A percentile compares a stretch with the other conserved stretches of the same genome.
Conservation (phyloP, 1,284 basidiomycete species). For the Austroboletus niveus region DNA sequence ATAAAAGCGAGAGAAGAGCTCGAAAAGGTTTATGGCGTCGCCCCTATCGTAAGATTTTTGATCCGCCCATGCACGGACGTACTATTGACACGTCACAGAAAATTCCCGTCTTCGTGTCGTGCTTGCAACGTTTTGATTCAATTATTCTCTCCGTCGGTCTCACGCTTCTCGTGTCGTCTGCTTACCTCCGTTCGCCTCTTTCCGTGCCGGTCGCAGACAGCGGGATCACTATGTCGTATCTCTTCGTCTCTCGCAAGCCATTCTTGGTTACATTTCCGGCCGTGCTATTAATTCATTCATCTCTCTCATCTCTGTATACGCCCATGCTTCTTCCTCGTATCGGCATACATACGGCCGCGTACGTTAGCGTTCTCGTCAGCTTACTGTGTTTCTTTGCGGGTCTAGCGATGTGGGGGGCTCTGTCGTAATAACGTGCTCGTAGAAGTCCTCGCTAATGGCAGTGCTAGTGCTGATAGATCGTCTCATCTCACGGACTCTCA, state of each 20-base stretch:
- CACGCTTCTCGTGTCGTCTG: constrained; percentile 59
- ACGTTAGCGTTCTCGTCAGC: constrained; percentile 59
- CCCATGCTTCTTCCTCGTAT: constrained; percentile 60
- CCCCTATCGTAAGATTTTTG: constrained; percentile 52
- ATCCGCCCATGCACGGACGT: not conserved
- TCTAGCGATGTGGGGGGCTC: constrained; percentile 62
- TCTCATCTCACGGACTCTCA: not conserved
- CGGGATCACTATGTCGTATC: constrained; percentile 11
- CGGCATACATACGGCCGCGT: constrained; percentile 69
- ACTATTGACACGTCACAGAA: constrained; percentile 39
- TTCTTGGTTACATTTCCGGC: constrained; percentile 47
- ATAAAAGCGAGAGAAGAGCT: constrained; percentile 67
- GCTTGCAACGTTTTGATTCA: constrained; percentile 69
- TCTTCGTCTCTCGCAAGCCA: constrained; percentile 30
- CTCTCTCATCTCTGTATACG: constrained; percentile 58
- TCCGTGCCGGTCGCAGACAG: constrained; percentile 22
- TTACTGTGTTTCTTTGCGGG: constrained; percentile 67
- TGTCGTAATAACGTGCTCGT: constrained; percentile 36
- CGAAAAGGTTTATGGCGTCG: constrained; percentile 71
- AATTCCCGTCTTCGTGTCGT: constrained; percentile 74
- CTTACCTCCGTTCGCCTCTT: constrained; percentile 42
- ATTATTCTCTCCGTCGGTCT: constrained; percentile 66
- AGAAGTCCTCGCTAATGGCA: not conserved
- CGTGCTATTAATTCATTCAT: constrained; percentile 48
- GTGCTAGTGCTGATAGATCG: not conserved